Evolutionary conservation across 1,139 yeast species (phyloP).

Genomic region (Suhomyces anneliseae): DNA sequence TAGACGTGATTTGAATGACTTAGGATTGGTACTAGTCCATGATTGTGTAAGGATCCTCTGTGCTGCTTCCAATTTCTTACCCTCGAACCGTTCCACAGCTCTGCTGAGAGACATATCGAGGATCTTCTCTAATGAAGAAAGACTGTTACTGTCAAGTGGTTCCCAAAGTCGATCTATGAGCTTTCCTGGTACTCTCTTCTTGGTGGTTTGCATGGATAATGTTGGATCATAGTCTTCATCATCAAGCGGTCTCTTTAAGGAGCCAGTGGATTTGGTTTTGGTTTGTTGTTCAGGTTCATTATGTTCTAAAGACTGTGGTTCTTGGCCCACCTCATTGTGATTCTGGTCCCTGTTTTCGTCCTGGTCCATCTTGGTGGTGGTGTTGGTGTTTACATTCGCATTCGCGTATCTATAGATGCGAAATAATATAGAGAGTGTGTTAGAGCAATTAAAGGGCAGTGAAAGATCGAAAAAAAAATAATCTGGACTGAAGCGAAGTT

Average conservation of each 20-base stretch:
- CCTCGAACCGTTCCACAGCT: constrained; percentile 30
- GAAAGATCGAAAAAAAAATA: too few species aligned
- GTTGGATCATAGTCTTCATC: constrained; percentile 2
- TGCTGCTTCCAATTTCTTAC: constrained; percentile 25
- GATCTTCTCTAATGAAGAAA: constrained; percentile 28
- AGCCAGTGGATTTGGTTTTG: too few species aligned
- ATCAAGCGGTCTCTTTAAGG: not conserved
- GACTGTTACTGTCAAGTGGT: constrained; percentile 23
- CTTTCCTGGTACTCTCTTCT: constrained; percentile 28
- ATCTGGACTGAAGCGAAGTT: too few species aligned
- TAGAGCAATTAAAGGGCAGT: too few species aligned
- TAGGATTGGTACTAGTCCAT: constrained; percentile 31
- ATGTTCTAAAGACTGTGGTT: too few species aligned
- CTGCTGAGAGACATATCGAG: constrained; percentile 31
- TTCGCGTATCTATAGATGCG: too few species aligned
- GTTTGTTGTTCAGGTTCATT: too few species aligned
- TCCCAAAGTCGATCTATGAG: constrained; percentile 40
- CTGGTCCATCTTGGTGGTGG: too few species aligned
- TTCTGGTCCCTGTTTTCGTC: too few species aligned
- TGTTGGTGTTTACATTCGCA: too few species aligned
- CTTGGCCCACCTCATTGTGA: too few species aligned
- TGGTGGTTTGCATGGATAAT: constrained; percentile 14
- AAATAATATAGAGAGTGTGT: too few species aligned
- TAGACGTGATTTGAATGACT: constrained; percentile 36
- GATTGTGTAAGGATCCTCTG: constrained; percentile 28